Percentiles rank a stretch among this genome's conserved stretches.
Evolutionary conservation across 2,329 filamentous ascomycete genomes (phyloP).

Genomic region (Lachnellula suecica): DNA sequence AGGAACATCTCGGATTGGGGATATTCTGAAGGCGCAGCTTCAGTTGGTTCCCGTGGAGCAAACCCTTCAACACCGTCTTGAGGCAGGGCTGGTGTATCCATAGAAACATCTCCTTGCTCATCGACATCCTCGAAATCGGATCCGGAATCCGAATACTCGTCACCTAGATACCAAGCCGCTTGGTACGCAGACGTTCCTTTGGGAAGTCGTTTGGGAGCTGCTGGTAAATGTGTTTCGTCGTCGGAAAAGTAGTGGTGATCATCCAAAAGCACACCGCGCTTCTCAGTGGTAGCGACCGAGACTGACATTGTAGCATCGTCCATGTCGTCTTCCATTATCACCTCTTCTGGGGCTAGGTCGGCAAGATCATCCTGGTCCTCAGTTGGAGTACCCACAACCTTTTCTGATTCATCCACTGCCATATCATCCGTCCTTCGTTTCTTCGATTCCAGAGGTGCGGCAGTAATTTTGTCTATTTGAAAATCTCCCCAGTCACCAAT

Average conservation of each 20-base stretch:
- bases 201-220: slow-evolving; percentile 72
- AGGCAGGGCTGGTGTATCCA: slow-evolving; percentile 59
- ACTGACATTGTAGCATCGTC: slow-evolving; percentile 47
- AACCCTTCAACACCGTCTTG: slow-evolving; percentile 81
- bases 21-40: slow-evolving; percentile 83
- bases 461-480: slow-evolving; percentile 85
- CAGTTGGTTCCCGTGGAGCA: slow-evolving; percentile 66
- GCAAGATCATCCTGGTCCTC: slow-evolving; percentile 81
- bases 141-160: slow-evolving; percentile 73
- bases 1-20: slow-evolving; percentile 91
- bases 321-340: slow-evolving; percentile 67
- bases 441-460: slow-evolving; percentile 65
- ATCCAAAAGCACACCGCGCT: slow-evolving; percentile 89
- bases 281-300: slow-evolving; percentile 49
- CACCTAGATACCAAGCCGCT: slow-evolving; percentile 84
- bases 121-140: slow-evolving; percentile 76
- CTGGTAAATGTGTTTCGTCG: slow-evolving; percentile 64
- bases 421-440: slow-evolving; percentile 67
- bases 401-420: slow-evolving; percentile 60
- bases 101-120: slow-evolving; percentile 57
- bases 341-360: slow-evolving; percentile 83
- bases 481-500: slow-evolving; percentile 93
- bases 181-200: slow-evolving; percentile 94
- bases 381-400: slow-evolving; percentile 68
- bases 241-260: slow-evolving; percentile 99